Percentiles rank a stretch among this genome's conserved stretches.
These are phyloP conservation scores for Saccharomyces uvarum DNA, from an alignment of 1,139 yeast genomes.

Conservation along the genomic window DNA sequence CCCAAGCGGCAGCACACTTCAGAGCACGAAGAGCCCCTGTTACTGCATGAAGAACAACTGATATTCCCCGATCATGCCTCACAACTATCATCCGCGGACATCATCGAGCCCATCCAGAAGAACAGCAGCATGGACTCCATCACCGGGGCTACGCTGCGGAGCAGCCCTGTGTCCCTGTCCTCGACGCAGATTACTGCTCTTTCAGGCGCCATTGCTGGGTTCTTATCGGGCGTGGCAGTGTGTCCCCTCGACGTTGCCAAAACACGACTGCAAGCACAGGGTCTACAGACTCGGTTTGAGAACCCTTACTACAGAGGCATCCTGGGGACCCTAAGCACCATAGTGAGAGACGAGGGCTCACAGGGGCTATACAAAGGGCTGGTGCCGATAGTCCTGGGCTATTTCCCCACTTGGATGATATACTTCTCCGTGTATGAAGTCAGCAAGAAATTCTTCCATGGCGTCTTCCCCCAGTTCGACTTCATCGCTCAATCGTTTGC, in stretches of 20 bases:
- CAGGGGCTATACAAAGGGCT: slow-evolving; percentile 84
- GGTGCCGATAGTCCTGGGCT: slow-evolving; percentile 84
- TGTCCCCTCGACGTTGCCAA: slow-evolving; percentile 93
- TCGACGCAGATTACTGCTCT: slow-evolving; percentile 41
- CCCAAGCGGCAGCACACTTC: background rate
- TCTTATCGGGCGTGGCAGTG: slow-evolving; percentile 80
- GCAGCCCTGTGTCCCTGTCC: background rate
- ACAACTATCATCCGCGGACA: slow-evolving; percentile 5
- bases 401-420: slow-evolving; percentile 95
- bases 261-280: slow-evolving; percentile 92
- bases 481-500: slow-evolving; percentile 61
- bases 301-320: slow-evolving; percentile 47
- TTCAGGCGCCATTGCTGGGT: slow-evolving; percentile 88
- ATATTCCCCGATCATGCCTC: slow-evolving; percentile 6
- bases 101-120: slow-evolving; percentile 1
- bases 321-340: slow-evolving; percentile 51
- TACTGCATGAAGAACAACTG: background rate
- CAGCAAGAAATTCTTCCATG: slow-evolving; percentile 49
- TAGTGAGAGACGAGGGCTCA: slow-evolving; percentile 68
- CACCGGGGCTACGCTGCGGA: background rate
- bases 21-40: background rate
- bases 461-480: slow-evolving; percentile 37
- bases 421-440: slow-evolving; percentile 85
- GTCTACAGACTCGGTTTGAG: slow-evolving; percentile 32
- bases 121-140: background rate